Percentiles rank a stretch among this genome's conserved stretches.
phyloP scores from a whole-genome alignment of 2,329 filamentous ascomycete genomes.

The Exophiala sp. region DNA sequence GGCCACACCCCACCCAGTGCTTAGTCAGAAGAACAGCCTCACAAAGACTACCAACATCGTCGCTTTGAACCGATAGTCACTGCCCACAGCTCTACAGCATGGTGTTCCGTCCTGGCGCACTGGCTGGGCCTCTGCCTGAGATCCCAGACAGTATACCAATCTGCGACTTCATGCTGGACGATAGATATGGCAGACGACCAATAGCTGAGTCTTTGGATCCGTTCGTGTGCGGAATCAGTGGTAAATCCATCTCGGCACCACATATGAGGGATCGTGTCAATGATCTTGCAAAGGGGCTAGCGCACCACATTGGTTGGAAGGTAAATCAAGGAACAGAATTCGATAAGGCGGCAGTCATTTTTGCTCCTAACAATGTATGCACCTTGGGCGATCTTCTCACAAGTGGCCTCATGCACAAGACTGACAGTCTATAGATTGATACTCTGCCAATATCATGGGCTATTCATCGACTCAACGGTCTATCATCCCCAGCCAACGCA shows the following conservation, averaged over 20 bases:
- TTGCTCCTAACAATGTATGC: conserved; percentile 69
- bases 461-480: conserved; percentile 67
- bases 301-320: conserved; percentile 66
- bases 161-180: conserved; percentile 71
- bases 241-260: conserved; percentile 49
- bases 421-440: conserved; percentile 56
- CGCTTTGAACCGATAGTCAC: no score
- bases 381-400: no score
- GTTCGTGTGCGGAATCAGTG: conserved; percentile 69
- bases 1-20: no score
- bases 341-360: conserved; percentile 74
- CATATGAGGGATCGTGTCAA: conserved; percentile 66
- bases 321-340: conserved; percentile 69
- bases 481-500: conserved; percentile 70
- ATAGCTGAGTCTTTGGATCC: conserved; percentile 62
- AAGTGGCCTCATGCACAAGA: no score
- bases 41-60: no score
- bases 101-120: conserved; percentile 43
- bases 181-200: conserved; percentile 64
- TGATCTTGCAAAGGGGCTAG: conserved; percentile 63
- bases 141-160: conserved; percentile 71
- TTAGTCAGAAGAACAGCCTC: no score
- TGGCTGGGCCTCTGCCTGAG: conserved; percentile 44
- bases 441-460: conserved; percentile 70
- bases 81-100: conserved; percentile 29